Percentiles rank a stretch among this genome's conserved stretches.
Conservation (phyloP, 2,329 filamentous ascomycete species). For the Hypoxylon sp. region DNA sequence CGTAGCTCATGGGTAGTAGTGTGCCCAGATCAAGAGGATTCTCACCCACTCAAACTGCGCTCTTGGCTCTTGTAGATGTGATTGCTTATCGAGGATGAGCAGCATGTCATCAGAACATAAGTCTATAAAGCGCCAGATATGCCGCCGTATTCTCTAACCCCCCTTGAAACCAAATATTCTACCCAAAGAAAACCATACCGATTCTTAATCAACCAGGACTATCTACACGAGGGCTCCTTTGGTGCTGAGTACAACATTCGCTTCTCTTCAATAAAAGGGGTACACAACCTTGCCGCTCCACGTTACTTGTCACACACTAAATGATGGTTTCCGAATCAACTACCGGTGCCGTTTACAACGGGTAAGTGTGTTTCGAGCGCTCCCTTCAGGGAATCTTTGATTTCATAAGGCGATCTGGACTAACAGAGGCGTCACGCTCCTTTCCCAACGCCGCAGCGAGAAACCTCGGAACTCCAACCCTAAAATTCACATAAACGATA, state of each 20-base stretch:
- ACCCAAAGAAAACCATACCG: not conserved
- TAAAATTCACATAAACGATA: not conserved
- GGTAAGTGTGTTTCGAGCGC: not conserved
- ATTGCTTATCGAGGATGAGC: not conserved
- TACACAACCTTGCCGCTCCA: not conserved
- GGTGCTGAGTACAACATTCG: not conserved
- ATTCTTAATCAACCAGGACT: not conserved
- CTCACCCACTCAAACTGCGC: not conserved
- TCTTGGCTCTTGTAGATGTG: not conserved
- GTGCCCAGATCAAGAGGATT: not conserved
- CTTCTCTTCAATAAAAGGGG: not conserved
- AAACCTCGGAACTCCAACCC: not conserved
- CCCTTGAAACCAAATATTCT: not conserved
- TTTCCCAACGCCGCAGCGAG: not conserved
- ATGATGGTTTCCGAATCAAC: not conserved
- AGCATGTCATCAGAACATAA: not conserved
- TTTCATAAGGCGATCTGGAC: not conserved
- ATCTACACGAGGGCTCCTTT: not conserved
- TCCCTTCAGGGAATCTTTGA: not conserved
- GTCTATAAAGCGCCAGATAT: not conserved
- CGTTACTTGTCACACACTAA: not conserved
- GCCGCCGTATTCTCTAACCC: not conserved
- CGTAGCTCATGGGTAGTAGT: not conserved
- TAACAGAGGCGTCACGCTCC: not conserved
- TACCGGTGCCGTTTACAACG: conserved; percentile 1